Percentiles rank a stretch among this genome's conserved stretches.
Conservation (phyloP, 2,329 filamentous ascomycete species). For the Fusarium fracticaudum region DNA sequence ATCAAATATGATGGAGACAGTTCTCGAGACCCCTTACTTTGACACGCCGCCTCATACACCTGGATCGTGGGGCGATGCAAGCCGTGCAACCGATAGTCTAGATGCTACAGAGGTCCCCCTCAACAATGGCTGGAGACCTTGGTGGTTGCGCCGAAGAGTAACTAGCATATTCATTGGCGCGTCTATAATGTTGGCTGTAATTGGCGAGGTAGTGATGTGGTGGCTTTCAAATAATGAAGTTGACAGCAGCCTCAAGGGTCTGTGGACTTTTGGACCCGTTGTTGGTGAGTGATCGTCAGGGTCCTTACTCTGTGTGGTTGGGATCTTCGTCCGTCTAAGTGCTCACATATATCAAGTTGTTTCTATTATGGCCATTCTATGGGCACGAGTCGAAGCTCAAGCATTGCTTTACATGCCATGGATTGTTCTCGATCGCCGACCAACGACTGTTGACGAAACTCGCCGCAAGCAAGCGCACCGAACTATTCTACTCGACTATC, state of each 20-base stretch:
- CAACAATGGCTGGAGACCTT: conserved; percentile 41
- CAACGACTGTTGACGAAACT: conserved; percentile 39
- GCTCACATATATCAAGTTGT: conserved; percentile 31
- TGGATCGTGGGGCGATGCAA: conserved; percentile 15
- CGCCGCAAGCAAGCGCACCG: conserved; percentile 42
- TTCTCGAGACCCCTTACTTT: conserved; percentile 40
- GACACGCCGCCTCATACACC: conserved; percentile 34
- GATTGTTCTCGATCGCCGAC: conserved; percentile 42
- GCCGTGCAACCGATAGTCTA: conserved; percentile 9
- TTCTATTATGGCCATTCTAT: conserved; percentile 40
- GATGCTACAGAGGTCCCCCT: conserved; percentile 34
- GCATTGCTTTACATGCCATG: conserved; percentile 43
- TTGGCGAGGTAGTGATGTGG: conserved; percentile 40
- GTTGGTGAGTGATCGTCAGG: conserved; percentile 38
- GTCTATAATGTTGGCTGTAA: conserved; percentile 35
- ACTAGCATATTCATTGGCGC: conserved; percentile 31
- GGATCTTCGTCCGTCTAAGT: conserved; percentile 2
- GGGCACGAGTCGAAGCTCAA: conserved; percentile 43
- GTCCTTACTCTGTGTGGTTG: conserved; percentile 6
- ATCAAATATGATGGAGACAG: conserved; percentile 25
- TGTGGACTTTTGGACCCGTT: conserved; percentile 45
- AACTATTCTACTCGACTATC: conserved; percentile 43
- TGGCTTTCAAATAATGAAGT: conserved; percentile 33
- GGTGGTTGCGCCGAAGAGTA: conserved; percentile 37
- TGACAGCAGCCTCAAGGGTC: conserved; percentile 27